Evolutionary conservation across 1,284 basidiomycete species (phyloP), one percentile per base, ranked within the genome.

Genomic region (Porodaedalea pini): DNA sequence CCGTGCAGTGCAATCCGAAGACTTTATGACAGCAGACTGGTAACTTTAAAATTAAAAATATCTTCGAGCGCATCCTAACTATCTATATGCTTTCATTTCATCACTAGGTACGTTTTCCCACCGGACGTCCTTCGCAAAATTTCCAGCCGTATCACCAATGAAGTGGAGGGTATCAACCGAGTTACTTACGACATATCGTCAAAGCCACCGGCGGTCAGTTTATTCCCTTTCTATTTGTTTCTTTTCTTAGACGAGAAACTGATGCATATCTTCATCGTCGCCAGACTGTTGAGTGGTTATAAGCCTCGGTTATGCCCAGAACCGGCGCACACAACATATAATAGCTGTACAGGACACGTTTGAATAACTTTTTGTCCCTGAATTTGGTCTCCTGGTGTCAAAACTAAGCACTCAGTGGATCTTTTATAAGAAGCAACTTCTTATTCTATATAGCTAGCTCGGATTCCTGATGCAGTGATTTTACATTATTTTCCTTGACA

Each of bases 11-110:
- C 87, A 91, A 67, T 88, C 92, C 13, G 93, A 97, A 70, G 94
- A 97, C 72, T 97, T 97, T 69, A 98, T 97, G 94, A 97, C 94
- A 7, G 94, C 94, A 32, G 94, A 97, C 71, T 97, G 94, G 93
- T 92, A 65, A 43, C 57, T 60, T 56, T 13, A 15, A 11, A 36
- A 36, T 32, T 50, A 13, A 15, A n/a, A n/a, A 1, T 41, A 17
- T 51, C 37, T 29, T 11, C 41, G 11, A 13, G 10, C 3, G 13
- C 25, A 23, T 47, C 32, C 13, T 34, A 6, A 34, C 32, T 34
- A 34, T 34, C 32, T 6, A 34, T 25, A 47, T 29, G 32, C 7
- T 50, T 23, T 32, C 51, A n/a, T n/a, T n/a, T n/a, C n/a, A n/a
- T n/a, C n/a, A n/a, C 21, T 39, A 90, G 89, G 90, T 95, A 90